phyloP scores from a whole-genome alignment of 2,329 filamentous ascomycete species.

The Fusarium torulosum region DNA sequence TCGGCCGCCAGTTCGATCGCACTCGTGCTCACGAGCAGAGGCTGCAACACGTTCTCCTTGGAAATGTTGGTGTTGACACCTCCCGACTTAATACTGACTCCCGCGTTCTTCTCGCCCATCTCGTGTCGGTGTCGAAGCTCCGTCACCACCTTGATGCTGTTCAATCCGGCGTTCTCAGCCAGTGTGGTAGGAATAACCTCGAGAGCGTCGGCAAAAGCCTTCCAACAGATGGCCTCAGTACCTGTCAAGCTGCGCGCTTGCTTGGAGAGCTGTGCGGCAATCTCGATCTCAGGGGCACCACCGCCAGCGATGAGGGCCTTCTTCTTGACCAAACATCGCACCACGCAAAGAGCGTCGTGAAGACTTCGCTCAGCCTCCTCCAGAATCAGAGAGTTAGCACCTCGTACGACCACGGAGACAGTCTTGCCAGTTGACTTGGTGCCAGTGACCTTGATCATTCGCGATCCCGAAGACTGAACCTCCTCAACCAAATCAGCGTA shows the following conservation, averaged over 20 bases:
- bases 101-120: conserved; percentile 93
- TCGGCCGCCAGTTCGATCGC: conserved; percentile 97
- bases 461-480: conserved; percentile 84
- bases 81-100: conserved; percentile 97
- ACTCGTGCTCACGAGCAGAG: conserved; percentile 94
- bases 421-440: conserved; percentile 88
- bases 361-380: conserved; percentile 97
- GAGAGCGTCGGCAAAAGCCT: conserved; percentile 97
- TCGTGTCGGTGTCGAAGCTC: conserved; percentile 95
- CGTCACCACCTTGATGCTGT: conserved; percentile 98
- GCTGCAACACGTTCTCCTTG: conserved; percentile 97
- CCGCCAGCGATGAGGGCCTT: conserved; percentile 98
- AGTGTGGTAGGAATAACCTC: conserved; percentile 97
- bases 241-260: conserved; percentile 86
- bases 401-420: conserved; percentile 92
- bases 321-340: conserved; percentile 98
- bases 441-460: conserved; percentile 95
- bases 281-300: conserved; percentile 96
- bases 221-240: conserved; percentile 98
- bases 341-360: conserved; percentile 97
- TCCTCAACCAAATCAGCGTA: conserved; percentile 95
- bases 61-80: conserved; percentile 97
- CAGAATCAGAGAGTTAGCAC: conserved; percentile 92
- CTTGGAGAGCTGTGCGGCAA: conserved; percentile 86
- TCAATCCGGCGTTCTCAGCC: conserved; percentile 96